A percentile compares a stretch with the other conserved stretches of the same genome.
These are phyloP conservation scores for Aphanomyces euteiches DNA, from an alignment of 352 stramenopile genomes.

Conservation along the genomic window DNA sequence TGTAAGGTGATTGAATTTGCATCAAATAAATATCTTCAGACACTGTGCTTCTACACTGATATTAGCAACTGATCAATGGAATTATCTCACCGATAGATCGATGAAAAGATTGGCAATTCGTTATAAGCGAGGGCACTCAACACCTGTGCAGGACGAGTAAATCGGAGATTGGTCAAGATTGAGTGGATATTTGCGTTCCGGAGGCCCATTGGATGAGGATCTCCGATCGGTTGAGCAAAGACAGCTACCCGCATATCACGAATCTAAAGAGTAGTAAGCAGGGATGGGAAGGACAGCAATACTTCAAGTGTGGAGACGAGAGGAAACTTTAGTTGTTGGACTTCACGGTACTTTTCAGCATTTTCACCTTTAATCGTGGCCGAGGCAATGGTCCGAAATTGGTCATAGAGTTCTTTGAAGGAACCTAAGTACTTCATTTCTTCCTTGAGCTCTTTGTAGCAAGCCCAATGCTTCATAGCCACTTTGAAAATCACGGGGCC, in stretches of 20 bases:
- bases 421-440: constrained; percentile 18
- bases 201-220: constrained; percentile 16
- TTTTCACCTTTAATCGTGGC: constrained; percentile 14
- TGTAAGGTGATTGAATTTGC: constrained; percentile 24
- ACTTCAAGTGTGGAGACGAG: constrained; percentile 24
- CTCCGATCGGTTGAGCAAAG: constrained; percentile 24
- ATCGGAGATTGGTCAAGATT: constrained; percentile 22
- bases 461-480: constrained; percentile 15
- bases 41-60: constrained; percentile 4
- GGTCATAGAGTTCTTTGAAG: constrained; percentile 31
- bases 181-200: constrained; percentile 13
- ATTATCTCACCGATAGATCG: constrained; percentile 19
- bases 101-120: constrained; percentile 20
- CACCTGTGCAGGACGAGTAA: constrained; percentile 25
- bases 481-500: constrained; percentile 19
- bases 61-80: background rate
- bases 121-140: constrained; percentile 18
- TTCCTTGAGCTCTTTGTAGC: constrained; percentile 19
- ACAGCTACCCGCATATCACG: constrained; percentile 30
- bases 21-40: constrained; percentile 29
- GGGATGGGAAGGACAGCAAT: background rate
- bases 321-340: constrained; percentile 29
- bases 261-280: background rate
- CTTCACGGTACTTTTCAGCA: constrained; percentile 19
- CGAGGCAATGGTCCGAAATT: constrained; percentile 26